Conservation (phyloP, 2,329 filamentous ascomycete species). For the Colletotrichum zoysiae region DNA sequence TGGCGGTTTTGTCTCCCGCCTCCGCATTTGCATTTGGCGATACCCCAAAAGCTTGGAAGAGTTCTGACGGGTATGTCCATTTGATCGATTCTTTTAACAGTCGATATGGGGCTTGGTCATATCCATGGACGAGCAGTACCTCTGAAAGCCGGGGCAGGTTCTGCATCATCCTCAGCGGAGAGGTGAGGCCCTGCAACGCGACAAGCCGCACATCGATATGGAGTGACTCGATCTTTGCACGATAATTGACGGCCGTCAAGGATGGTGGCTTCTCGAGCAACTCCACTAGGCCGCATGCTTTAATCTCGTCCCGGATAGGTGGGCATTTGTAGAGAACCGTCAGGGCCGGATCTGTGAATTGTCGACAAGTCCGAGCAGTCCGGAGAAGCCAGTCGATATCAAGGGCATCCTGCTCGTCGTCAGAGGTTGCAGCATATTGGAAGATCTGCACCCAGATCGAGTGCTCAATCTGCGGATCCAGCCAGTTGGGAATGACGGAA, state of each 20-base stretch:
- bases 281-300: conserved; percentile 59
- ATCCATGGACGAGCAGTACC: conserved; percentile 78
- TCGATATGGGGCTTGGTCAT: conserved; percentile 77
- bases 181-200: conserved; percentile 63
- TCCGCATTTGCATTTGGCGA: conserved; percentile 60
- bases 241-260: conserved; percentile 71
- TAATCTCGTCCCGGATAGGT: conserved; percentile 65
- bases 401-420: conserved; percentile 46
- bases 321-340: conserved; percentile 79
- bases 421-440: conserved; percentile 68
- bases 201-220: conserved; percentile 78
- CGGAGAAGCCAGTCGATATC: conserved; percentile 73
- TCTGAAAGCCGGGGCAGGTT: conserved; percentile 75
- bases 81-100: conserved; percentile 67
- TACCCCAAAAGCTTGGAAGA: conserved; percentile 72
- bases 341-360: conserved; percentile 79
- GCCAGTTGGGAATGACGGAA: conserved; percentile 66
- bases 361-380: conserved; percentile 71
- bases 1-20: conserved; percentile 49
- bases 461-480: conserved; percentile 70
- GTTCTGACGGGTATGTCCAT: conserved; percentile 76
- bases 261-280: conserved; percentile 68
- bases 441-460: conserved; percentile 79
- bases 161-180: conserved; percentile 66
- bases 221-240: conserved; percentile 77